Evolutionary conservation across 768 basidiomycete genomes (phyloP).

Genomic region (Trametes maxima): DNA sequence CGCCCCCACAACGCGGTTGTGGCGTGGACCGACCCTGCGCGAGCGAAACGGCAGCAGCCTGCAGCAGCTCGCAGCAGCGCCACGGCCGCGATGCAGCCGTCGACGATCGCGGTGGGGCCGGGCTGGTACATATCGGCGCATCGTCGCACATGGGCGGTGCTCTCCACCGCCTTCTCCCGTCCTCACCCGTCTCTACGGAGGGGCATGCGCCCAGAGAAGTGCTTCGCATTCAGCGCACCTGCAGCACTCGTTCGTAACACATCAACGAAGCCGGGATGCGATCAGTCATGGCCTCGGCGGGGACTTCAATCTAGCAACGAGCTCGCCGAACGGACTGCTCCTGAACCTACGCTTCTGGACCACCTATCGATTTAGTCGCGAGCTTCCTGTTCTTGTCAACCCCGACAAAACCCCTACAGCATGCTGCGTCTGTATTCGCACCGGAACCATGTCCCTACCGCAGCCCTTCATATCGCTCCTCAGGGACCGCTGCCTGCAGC

Average conservation of each 20-base stretch:
- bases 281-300: slow-evolving; percentile 4
- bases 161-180: not conserved
- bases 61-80: not conserved
- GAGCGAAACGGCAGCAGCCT: not conserved
- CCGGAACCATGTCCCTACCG: no score
- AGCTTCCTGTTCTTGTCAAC: no score
- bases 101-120: slow-evolving; percentile 6
- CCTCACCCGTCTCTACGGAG: not conserved
- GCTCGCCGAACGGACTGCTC: not conserved
- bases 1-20: slow-evolving; percentile 28
- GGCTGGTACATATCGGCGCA: slow-evolving; percentile 9
- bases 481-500: no score
- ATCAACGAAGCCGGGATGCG: not conserved
- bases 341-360: not conserved
- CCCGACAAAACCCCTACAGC: no score
- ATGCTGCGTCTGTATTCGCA: no score
- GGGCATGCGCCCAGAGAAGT: not conserved
- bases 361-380: no score
- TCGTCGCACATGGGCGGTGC: slow-evolving; percentile 9
- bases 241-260: not conserved
- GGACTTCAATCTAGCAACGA: not conserved
- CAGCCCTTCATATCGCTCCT: no score
- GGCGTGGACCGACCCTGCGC: slow-evolving; percentile 16
- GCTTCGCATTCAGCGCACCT: not conserved
- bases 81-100: not conserved